Percentiles rank a stretch among this genome's conserved stretches.
Conservation (phyloP, 768 basidiomycete species). For the Lentinula lateritia region DNA sequence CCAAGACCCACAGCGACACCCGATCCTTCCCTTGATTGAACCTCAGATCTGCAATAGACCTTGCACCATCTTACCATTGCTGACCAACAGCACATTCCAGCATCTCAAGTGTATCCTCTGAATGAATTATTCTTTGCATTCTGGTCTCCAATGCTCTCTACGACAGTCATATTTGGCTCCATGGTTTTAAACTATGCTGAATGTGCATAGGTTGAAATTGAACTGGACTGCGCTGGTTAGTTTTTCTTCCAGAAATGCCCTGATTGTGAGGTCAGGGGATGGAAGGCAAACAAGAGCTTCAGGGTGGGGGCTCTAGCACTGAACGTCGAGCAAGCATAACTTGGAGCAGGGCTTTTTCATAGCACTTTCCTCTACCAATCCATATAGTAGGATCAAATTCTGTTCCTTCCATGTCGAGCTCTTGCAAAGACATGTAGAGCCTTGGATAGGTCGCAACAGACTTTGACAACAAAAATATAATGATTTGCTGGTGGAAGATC, state of each 20-base stretch:
- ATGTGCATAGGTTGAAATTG: too few relatives aligned
- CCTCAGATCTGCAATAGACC: constrained; percentile 13
- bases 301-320: background rate
- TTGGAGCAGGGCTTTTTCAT: background rate
- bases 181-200: background rate
- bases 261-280: too few relatives aligned
- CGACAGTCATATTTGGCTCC: background rate
- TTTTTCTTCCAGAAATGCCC: too few relatives aligned
- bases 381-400: background rate
- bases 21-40: constrained; percentile 11
- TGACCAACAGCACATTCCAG: constrained; percentile 8
- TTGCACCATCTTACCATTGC: constrained; percentile 15
- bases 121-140: background rate
- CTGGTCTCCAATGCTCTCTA: background rate
- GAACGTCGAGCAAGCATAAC: background rate
- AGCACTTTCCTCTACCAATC: background rate
- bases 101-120: background rate
- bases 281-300: background rate
- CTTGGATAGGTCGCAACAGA: too few relatives aligned
- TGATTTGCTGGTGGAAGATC: too few relatives aligned
- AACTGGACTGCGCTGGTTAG: too few relatives aligned
- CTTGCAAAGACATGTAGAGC: too few relatives aligned
- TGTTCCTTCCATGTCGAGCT: too few relatives aligned
- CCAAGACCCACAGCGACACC: constrained; percentile 11
- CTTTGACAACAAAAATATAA: too few relatives aligned